phyloP scores from a whole-genome alignment of 129 eudicot species.

The Ambrosia trifida region DNA sequence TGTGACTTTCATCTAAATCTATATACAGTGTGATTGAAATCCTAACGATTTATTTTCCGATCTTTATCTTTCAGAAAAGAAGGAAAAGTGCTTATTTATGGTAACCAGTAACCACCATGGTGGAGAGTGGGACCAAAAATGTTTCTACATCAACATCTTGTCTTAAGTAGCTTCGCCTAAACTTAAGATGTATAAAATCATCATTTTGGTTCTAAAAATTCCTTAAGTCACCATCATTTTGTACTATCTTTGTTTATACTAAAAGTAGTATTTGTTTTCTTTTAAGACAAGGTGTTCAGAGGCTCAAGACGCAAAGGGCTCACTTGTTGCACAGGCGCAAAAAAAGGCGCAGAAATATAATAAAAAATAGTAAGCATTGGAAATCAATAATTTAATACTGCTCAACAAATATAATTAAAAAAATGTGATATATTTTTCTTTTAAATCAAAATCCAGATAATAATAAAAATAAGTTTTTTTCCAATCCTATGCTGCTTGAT shows the following conservation, averaged over 20 bases:
- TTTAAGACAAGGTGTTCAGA: not conserved
- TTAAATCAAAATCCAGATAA: too few relatives aligned
- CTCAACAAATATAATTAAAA: too few relatives aligned
- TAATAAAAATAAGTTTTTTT: not conserved
- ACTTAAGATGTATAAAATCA: slow-evolving; percentile 33
- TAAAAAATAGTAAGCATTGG: not conserved
- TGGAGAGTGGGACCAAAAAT: slow-evolving; percentile 68
- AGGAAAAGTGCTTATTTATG: slow-evolving; percentile 31
- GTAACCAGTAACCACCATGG: slow-evolving; percentile 66
- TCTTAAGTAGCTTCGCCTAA: slow-evolving; percentile 39
- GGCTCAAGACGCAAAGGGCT: not conserved
- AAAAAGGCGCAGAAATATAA: not conserved
- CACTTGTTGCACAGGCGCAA: not conserved
- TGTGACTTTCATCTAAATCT: slow-evolving; percentile 1
- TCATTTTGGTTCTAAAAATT: slow-evolving; percentile 24
- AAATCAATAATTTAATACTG: not conserved
- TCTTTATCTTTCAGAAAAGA: slow-evolving; percentile 40
- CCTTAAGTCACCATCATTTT: slow-evolving; percentile 23
- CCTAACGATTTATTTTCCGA: slow-evolving; percentile 5
- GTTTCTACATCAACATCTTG: slow-evolving; percentile 44
- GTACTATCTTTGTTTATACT: slow-evolving; percentile 25
- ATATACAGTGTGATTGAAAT: slow-evolving; percentile 3
- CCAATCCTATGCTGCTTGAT: not conserved
- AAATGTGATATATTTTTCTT: too few relatives aligned
- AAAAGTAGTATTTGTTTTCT: not conserved